Evolutionary conservation across 768 basidiomycete genomes (phyloP), one percentile per base, ranked within the genome.

Genomic region (Roridomyces roridus): DNA sequence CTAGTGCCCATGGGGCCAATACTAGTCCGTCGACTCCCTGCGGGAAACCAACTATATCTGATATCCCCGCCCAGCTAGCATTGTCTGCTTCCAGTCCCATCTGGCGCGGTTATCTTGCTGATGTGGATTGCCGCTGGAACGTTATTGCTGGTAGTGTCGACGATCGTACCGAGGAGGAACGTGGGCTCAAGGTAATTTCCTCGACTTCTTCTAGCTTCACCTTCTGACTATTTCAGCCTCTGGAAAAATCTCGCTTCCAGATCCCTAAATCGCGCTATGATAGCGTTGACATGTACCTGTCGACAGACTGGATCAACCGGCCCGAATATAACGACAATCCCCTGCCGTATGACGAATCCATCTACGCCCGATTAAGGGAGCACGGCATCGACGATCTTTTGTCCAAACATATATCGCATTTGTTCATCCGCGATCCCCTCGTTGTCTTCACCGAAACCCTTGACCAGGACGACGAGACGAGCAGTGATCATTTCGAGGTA

Each of bases 101-200:
- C 14, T 99, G 93, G 86, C 83, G 97, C 58, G 97, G 97, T 6
- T 90, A 93, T 70, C 84, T 99, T 39, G 88, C 96, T 36, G 96
- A 99, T 70, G 96, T 98, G 6, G 97, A 99, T 75, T 97, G 93
- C 67, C 86, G 97, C 39, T 99, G 97, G 97, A 93, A 98, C 66
- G 97, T 99, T 10, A 97, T 99, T 61, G 91, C 97, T 10, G 97
- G 92, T n/a, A 94, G 93, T 66, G 96, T 99, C 0, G 97, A 99
- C 67, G 96, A 98, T 73, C 86, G 97, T 46, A 98, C 95, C 14
- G 86, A 89, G 60, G 96, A 98, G 70, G 97, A 99, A 72, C 86
- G 96, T 53, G 96, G 96, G 6, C 60, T 89, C 57, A 91, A 89
- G 83, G 93, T 91, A 54, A 53, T 65, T 46, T 28, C 11, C 20